Evolutionary conservation across 179 eudicot species (phyloP).

Genomic region (Kewa caespitosa): DNA sequence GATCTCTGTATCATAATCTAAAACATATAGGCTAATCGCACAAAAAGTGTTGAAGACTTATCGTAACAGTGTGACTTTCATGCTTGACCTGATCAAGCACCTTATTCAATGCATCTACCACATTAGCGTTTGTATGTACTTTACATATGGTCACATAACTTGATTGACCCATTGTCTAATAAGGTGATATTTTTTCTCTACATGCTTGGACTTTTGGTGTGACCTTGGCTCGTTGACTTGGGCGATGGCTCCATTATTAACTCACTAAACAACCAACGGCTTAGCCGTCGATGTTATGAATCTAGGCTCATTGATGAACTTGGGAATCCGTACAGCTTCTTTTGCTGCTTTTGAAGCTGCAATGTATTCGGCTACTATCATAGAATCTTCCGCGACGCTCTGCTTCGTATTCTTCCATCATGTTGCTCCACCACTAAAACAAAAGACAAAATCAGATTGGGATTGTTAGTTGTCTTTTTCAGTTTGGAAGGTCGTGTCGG

Average conservation of each 20-base stretch:
- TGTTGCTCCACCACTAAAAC: not conserved
- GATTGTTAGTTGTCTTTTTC: not conserved
- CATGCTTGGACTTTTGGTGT: not conserved
- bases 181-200: not conserved
- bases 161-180: no score
- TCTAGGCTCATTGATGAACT: not conserved
- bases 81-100: no score
- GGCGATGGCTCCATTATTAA: not conserved
- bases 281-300: not conserved
- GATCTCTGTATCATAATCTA: no score
- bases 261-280: not conserved
- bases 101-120: no score
- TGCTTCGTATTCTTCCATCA: not conserved
- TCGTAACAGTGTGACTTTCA: no score
- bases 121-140: no score
- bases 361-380: not conserved
- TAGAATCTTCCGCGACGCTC: not conserved
- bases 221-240: slow-evolving; percentile 1
- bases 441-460: not conserved
- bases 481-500: not conserved
- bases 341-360: slow-evolving; percentile 1
- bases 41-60: no score
- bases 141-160: no score
- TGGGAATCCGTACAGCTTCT: not conserved
- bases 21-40: no score